Base-by-base conservation (phyloP, 495 filamentous ascomycete genomes). In the Penicillium nucicola region DNA sequence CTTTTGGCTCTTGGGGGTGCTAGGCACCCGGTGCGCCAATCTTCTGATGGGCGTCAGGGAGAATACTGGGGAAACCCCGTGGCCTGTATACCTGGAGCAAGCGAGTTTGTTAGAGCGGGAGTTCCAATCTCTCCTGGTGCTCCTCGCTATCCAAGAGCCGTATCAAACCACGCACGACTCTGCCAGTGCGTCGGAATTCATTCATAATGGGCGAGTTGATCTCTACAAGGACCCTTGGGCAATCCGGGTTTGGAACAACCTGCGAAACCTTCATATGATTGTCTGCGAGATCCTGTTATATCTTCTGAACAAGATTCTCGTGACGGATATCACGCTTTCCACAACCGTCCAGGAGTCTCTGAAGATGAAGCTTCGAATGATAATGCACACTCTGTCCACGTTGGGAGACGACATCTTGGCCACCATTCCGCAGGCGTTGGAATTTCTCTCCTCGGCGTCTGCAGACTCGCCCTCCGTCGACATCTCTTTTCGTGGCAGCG, bases 401-500 rank as follows among this genome's bases (percentile, higher is more conserved):
- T 55, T 76, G 22, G 56, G 68, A 25, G 56, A 70, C 10, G 75
- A 75, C 46, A 71, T 81, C 18, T 51, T 72, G 22, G 72, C 70
- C 32, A 78, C 66, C 41, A 64, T 80, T 1, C 77, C 79, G 5
- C 74, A 77, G 42, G 60, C 32, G 19, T 28, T 66, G 10, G 65
- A 49, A n/a, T 48, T 53, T 34, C 12, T 66, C 32, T 54, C 52
- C 3, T 39, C 38, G n/a, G 22, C 33, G 22, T 48, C 55, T 49
- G 35, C 42, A 18, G 11, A 32, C 13, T 12, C 18, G 12, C 35
- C 32, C 15, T 30, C 33, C 10, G 13, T 49, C 22, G 50, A 51
- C 47, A 19, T 37, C 9, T 48, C 52, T 2, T 19, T 47, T 15
- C 40, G 46, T 22, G 37, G 18, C 17, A 60, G 42, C n/a, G 50